Conservation (phyloP, 2,329 filamentous ascomycete genomes). For the Aspergillus sp. region DNA sequence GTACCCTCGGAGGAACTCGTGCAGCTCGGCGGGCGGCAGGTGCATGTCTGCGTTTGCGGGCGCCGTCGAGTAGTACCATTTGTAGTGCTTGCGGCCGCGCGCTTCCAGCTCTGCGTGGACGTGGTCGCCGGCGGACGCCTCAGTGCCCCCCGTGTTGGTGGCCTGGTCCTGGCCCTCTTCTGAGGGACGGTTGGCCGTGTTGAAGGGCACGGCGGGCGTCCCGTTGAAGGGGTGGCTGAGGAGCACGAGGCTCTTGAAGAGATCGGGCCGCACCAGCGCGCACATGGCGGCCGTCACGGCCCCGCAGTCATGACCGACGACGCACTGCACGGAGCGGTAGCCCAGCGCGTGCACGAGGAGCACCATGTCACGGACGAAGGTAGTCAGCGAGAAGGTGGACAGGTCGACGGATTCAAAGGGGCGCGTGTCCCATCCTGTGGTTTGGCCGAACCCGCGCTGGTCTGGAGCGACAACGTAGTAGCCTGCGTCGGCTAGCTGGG, state of each 20-base stretch:
- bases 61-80: slow-evolving; percentile 53
- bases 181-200: slow-evolving; percentile 29
- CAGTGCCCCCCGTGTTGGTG: slow-evolving; percentile 6
- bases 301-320: slow-evolving; percentile 67
- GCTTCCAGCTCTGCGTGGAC: slow-evolving; percentile 57
- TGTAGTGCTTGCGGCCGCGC: slow-evolving; percentile 65
- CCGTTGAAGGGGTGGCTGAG: slow-evolving; percentile 66
- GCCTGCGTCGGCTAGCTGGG: slow-evolving; percentile 55
- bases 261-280: slow-evolving; percentile 61
- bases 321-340: slow-evolving; percentile 55
- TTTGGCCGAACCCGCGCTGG: slow-evolving; percentile 66
- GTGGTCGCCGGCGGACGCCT: slow-evolving; percentile 33
- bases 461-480: slow-evolving; percentile 67
- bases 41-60: slow-evolving; percentile 38
- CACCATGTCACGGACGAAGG: slow-evolving; percentile 61
- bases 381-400: slow-evolving; percentile 55
- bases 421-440: slow-evolving; percentile 57
- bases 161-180: slow-evolving; percentile 1
- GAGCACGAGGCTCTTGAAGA: slow-evolving; percentile 61
- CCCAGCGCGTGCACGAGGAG: slow-evolving; percentile 61
- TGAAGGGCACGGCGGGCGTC: slow-evolving; percentile 48
- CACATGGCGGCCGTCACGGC: slow-evolving; percentile 59
- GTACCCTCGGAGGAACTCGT: slow-evolving; percentile 63
- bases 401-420: slow-evolving; percentile 54
- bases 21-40: slow-evolving; percentile 47